Evolutionary conservation across 192 early-diverging fungal species (phyloP), one percentile per base, ranked within the genome.

Genomic region (Dispira simplex): DNA sequence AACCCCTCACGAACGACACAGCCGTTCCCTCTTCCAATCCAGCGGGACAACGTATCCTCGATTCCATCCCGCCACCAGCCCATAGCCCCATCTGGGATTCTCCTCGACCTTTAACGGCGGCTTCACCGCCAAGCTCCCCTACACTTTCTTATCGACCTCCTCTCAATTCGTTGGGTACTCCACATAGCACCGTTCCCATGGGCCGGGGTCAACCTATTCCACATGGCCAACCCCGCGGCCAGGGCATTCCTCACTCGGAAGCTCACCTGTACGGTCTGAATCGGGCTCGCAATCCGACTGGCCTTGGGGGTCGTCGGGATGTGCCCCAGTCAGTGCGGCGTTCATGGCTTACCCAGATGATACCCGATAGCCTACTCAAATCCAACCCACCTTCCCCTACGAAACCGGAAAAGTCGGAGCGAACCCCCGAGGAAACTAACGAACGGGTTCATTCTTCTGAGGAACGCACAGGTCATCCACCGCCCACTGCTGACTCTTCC

Each of bases 201-300:
- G 58, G 58, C 32, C 58, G 58, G 14, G 58, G 58, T 18, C 58
- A 60, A 14, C 58, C 58, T 32, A 60, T 60, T 44, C 58, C 58
- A 0, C 27, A 60, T 44, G 18, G 27, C 27, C 21, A n/a, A 60
- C 58, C 58, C 32, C 32, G 32, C 14, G 58, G 58, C 32, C 58
- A 60, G 21, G 58, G 58, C 14, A 12, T 43, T 18, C 58, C 58
- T 12, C 58, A 60, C 39, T 60, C 58, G 12, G 58, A 60, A 44
- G 58, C 58, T 44, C 39, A 60, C 58, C 39, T 60, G 10, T 44
- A 60, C 21, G 12, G 58, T 0, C 5, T 44, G 13, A 26, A 10
- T 23, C 25, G n/a, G 12, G 12, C 6, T 18, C n/a, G 27, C 16
- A 26, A 56, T 26, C 54, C n/a, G 3, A 27, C 25, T 2, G 27